Percentiles rank a stretch among this genome's conserved stretches.
phyloP scores from a whole-genome alignment of 352 stramenopile genomes.

The Phytophthora megakarya region DNA sequence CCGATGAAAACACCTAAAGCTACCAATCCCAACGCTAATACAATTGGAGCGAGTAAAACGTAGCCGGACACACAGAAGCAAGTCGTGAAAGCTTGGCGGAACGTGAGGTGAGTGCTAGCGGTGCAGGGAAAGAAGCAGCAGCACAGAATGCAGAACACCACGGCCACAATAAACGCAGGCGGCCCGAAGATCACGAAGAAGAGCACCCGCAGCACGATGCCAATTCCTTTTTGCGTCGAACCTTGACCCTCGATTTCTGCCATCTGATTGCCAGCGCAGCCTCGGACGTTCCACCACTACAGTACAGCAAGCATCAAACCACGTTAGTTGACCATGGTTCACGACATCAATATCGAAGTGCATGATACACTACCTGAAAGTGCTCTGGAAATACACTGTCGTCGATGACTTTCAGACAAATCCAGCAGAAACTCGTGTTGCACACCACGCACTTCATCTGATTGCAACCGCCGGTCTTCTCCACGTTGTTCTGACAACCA shows the following conservation, averaged over 20 bases:
- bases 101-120: conserved; percentile 42
- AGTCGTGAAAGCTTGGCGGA: conserved; percentile 63
- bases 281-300: conserved; percentile 82
- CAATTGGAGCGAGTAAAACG: conserved; percentile 53
- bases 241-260: conserved; percentile 57
- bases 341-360: background rate
- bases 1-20: conserved; percentile 35
- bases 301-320: background rate
- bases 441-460: conserved; percentile 91
- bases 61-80: conserved; percentile 69
- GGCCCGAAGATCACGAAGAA: conserved; percentile 75
- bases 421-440: conserved; percentile 89
- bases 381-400: conserved; percentile 86
- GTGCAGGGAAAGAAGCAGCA: conserved; percentile 76
- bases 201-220: conserved; percentile 44
- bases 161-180: conserved; percentile 58
- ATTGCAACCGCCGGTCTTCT: conserved; percentile 92
- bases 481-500: conserved; percentile 86
- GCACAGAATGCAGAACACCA: conserved; percentile 59
- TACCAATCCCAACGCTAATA: conserved; percentile 38
- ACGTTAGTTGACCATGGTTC: background rate
- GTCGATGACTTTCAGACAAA: conserved; percentile 84
- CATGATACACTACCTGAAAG: conserved; percentile 70
- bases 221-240: conserved; percentile 40
- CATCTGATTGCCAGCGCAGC: conserved; percentile 78